These are phyloP conservation scores for Exidia glandulosa DNA, from an alignment of 768 basidiomycete genomes.

Conservation along the genomic window DNA sequence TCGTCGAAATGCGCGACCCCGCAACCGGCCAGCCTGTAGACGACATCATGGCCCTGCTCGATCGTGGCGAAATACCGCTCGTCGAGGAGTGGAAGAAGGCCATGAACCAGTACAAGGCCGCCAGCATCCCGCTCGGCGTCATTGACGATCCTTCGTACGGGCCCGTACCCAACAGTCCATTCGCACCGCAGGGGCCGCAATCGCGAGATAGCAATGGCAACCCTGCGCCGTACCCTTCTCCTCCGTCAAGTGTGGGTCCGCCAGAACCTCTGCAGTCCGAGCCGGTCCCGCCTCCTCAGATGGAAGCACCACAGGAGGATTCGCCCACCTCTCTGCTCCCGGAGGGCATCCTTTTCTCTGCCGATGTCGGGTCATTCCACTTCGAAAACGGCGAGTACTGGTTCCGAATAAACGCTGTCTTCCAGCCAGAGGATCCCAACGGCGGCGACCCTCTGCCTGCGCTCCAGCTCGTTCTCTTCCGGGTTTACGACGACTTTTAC, in stretches of 20 bases:
- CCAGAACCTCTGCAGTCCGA: conserved; percentile 14
- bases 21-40: conserved; percentile 67
- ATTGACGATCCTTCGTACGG: conserved; percentile 49
- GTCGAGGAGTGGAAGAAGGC: conserved; percentile 99
- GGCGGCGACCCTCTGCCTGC: conserved; percentile 46
- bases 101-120: conserved; percentile 91
- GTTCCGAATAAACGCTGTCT: conserved; percentile 89
- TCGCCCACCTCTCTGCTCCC: conserved; percentile 43
- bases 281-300: not conserved
- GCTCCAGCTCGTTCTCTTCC: conserved; percentile 77
- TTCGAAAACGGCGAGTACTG: conserved; percentile 93
- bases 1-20: conserved; percentile 94
- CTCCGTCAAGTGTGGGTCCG: conserved; percentile 5
- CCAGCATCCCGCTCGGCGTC: conserved; percentile 87
- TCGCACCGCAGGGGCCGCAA: conserved; percentile 10
- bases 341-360: conserved; percentile 74
- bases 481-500: conserved; percentile 97
- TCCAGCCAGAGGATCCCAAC: conserved; percentile 65
- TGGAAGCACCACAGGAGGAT: conserved; percentile 13
- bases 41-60: conserved; percentile 70
- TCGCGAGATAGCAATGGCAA: not conserved
- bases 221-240: conserved; percentile 6
- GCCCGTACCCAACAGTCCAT: conserved; percentile 36
- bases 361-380: conserved; percentile 93
- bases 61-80: conserved; percentile 77